phyloP scores from a whole-genome alignment of 2,329 filamentous ascomycete genomes.

The Xylogone sp. region DNA sequence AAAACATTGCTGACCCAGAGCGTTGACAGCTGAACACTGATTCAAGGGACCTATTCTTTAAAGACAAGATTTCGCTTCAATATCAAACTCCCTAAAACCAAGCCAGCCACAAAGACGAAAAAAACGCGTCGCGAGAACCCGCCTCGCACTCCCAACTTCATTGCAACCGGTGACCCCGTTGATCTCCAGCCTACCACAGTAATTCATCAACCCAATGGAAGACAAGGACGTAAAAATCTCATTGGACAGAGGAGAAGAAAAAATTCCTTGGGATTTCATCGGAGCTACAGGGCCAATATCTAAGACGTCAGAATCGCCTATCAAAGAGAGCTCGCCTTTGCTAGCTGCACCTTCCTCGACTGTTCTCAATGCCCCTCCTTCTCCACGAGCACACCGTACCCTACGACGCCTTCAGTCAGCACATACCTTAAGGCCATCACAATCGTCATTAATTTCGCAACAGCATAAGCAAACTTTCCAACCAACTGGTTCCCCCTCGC shows the following conservation, averaged over 20 bases:
- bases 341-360: conserved; percentile 36
- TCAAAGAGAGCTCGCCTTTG: conserved; percentile 21
- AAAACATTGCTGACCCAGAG: background rate
- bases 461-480: conserved; percentile 48
- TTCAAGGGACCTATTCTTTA: too few relatives aligned
- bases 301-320: conserved; percentile 13
- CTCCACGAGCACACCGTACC: conserved; percentile 62
- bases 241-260: background rate
- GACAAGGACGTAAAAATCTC: background rate
- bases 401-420: conserved; percentile 74
- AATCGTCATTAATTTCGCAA: conserved; percentile 58
- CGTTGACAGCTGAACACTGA: background rate
- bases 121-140: background rate
- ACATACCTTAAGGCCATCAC: conserved; percentile 59
- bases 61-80: too few relatives aligned
- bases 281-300: background rate
- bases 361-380: conserved; percentile 50
- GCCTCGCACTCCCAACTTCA: background rate
- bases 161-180: too few relatives aligned
- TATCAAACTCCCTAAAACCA: too few relatives aligned
- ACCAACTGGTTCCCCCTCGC: conserved; percentile 15
- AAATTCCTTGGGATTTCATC: background rate
- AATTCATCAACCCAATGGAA: background rate
- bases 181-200: background rate
- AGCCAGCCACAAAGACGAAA: background rate